Percentiles rank a stretch among this genome's conserved stretches.
Evolutionary conservation across 768 basidiomycete species (phyloP).

Genomic region (Neoboletus brunneissimus): DNA sequence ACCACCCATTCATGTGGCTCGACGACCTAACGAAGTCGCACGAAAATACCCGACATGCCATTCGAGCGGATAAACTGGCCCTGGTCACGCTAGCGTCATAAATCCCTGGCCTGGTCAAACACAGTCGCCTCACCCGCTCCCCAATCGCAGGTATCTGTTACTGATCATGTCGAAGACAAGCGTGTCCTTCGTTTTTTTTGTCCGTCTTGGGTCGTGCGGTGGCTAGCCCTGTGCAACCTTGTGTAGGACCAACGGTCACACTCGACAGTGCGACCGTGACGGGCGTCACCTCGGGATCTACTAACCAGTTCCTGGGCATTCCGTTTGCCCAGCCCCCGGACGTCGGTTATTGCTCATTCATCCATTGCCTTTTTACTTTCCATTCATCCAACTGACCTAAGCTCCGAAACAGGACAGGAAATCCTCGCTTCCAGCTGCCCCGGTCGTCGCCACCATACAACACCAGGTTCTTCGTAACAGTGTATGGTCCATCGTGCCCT

Average conservation of each 20-base stretch:
- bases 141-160: neutral
- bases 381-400: neutral
- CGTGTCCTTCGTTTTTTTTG: neutral
- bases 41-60: neutral
- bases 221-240: neutral
- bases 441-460: slow-evolving; percentile 5
- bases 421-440: slow-evolving; percentile 35
- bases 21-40: neutral
- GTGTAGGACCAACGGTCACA: slow-evolving; percentile 19
- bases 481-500: slow-evolving; percentile 9
- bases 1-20: too few relatives aligned
- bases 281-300: slow-evolving; percentile 23
- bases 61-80: neutral
- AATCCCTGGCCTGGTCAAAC: neutral
- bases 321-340: slow-evolving; percentile 42
- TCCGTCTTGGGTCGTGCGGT: neutral
- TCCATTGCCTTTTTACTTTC: neutral
- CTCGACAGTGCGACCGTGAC: slow-evolving; percentile 31
- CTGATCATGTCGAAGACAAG: neutral
- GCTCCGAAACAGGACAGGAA: slow-evolving; percentile 23
- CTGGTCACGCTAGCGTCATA: neutral
- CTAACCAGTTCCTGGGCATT: slow-evolving; percentile 38
- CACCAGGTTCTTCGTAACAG: slow-evolving; percentile 2
- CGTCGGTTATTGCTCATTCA: neutral
- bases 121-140: neutral